Conservation (phyloP, 2,329 filamentous ascomycete species). For the Aspergillus sp. region DNA sequence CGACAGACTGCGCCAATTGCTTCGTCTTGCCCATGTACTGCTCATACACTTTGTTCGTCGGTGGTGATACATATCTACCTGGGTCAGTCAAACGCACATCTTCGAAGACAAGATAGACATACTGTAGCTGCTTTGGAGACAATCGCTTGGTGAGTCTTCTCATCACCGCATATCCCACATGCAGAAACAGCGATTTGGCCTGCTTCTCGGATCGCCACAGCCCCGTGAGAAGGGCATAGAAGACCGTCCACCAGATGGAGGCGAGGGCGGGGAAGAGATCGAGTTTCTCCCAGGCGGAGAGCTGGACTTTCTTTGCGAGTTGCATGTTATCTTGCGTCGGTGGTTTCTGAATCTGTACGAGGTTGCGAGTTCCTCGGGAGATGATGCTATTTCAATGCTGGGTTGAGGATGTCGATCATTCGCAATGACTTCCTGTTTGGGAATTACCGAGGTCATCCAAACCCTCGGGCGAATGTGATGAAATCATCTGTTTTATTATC, state of each 20-base stretch:
- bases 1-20: slow-evolving; percentile 21
- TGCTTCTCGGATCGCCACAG: slow-evolving; percentile 22
- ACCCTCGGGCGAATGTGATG: too few species aligned
- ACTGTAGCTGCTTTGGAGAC: slow-evolving; percentile 27
- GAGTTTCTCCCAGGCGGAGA: slow-evolving; percentile 26
- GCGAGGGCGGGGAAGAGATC: slow-evolving; percentile 28
- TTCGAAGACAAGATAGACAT: slow-evolving; percentile 2
- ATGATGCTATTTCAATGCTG: too few species aligned
- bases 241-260: slow-evolving; percentile 19
- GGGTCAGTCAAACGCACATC: not conserved
- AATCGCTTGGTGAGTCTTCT: slow-evolving; percentile 26
- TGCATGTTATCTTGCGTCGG: too few species aligned
- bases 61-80: slow-evolving; percentile 15
- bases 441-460: too few species aligned
- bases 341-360: too few species aligned
- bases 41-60: slow-evolving; percentile 25
- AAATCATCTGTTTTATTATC: too few species aligned
- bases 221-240: slow-evolving; percentile 25
- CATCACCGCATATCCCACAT: slow-evolving; percentile 31
- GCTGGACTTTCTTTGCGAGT: slow-evolving; percentile 5
- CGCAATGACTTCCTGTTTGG: too few species aligned
- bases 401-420: too few species aligned
- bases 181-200: slow-evolving; percentile 26
- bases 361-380: too few species aligned
- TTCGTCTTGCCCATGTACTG: slow-evolving; percentile 19